Evolutionary conservation across 192 early-diverging fungal genomes (phyloP).

Genomic region (Podila minutissima): DNA sequence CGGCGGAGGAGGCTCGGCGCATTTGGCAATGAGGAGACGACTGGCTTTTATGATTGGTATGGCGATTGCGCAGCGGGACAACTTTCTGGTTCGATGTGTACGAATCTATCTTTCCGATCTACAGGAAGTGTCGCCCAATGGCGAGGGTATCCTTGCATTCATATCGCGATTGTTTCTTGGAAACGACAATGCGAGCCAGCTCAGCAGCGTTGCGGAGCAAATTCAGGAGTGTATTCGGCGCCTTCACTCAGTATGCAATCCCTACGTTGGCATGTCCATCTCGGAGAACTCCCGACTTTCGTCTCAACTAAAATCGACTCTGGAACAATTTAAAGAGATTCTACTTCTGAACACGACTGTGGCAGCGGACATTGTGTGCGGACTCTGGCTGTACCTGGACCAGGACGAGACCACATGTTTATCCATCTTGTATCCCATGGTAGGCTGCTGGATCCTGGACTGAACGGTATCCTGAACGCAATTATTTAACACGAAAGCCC

Average conservation of each 20-base stretch:
- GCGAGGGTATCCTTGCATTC: background rate
- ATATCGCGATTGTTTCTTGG: background rate
- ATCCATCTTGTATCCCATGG: slow-evolving; percentile 1
- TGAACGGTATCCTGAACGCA: background rate
- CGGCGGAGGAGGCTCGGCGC: slow-evolving; percentile 2
- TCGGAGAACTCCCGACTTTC: background rate
- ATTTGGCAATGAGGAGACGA: slow-evolving; percentile 2
- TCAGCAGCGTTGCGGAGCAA: background rate
- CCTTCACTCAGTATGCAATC: background rate
- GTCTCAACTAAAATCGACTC: background rate
- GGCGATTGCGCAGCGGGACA: slow-evolving; percentile 3
- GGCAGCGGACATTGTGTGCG: slow-evolving; percentile 25
- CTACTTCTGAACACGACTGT: slow-evolving; percentile 5
- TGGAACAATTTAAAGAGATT: background rate
- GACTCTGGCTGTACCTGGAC: background rate
- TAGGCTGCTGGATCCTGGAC: background rate
- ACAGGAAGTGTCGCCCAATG: background rate
- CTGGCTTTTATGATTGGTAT: slow-evolving; percentile 11
- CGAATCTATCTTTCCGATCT: background rate
- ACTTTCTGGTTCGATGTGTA: background rate
- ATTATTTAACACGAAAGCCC: background rate
- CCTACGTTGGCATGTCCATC: background rate
- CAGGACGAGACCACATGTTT: background rate
- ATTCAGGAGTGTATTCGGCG: background rate
- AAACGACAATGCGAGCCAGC: background rate